Conservation (phyloP, 2,329 filamentous ascomycete species). For the Fonsecaea monophora region DNA sequence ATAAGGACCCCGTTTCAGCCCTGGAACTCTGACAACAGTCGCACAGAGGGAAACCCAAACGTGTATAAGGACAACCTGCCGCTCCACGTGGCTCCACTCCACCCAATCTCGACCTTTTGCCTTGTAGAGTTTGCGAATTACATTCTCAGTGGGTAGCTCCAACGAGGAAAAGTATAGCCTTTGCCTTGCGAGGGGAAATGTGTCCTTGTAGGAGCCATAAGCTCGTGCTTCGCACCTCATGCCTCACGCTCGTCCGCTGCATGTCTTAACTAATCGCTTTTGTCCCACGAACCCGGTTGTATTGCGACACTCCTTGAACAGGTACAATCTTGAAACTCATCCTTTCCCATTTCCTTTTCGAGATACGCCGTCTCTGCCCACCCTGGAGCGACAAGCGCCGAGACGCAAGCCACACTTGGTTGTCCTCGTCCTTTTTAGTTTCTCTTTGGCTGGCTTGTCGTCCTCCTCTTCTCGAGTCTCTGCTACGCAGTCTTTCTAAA, state of each 20-base stretch:
- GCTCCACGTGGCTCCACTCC: slow-evolving; percentile 24
- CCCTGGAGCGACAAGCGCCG: not conserved
- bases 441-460: not conserved
- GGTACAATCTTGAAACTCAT: not conserved
- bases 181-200: not conserved
- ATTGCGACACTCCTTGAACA: not conserved
- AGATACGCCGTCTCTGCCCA: not conserved
- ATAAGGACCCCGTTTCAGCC: not conserved
- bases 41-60: not conserved
- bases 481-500: not conserved
- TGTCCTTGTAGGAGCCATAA: not conserved
- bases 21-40: not conserved
- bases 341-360: not conserved
- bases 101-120: not conserved
- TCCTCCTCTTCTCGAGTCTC: not conserved
- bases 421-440: not conserved
- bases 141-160: not conserved
- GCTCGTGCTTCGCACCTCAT: not conserved
- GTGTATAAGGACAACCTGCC: not conserved
- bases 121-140: not conserved
- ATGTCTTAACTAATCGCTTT: slow-evolving; percentile 12
- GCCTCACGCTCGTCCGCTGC: slow-evolving; percentile 4
- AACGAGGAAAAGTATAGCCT: not conserved
- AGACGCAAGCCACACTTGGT: not conserved
- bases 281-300: not conserved